Conservation (phyloP, 108 stramenopile species). For the Nitzschia inconspicua region DNA sequence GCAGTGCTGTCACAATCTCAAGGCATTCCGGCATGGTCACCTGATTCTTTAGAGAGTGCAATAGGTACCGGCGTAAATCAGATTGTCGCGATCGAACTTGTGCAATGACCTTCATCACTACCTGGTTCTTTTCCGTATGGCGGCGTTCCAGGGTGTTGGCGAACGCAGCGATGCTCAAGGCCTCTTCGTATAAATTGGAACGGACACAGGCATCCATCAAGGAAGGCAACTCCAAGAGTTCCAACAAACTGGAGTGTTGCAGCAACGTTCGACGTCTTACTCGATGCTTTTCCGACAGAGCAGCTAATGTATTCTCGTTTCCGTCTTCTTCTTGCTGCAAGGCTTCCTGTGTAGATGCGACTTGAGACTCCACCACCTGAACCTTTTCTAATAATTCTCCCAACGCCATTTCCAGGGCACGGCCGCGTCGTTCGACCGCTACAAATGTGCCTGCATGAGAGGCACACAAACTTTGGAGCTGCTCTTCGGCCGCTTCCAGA, state of each 20-base stretch:
- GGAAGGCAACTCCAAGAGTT: conserved; percentile 79
- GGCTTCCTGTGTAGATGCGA: conserved; percentile 47
- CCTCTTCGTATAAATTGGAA: conserved; percentile 81
- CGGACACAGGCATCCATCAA: conserved; percentile 88
- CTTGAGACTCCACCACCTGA: conserved; percentile 32
- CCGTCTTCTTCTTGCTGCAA: conserved; percentile 60
- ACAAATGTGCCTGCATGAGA: conserved; percentile 80
- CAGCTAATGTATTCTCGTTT: conserved; percentile 52
- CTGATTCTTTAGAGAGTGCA: conserved; percentile 63
- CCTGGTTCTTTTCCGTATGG: conserved; percentile 55
- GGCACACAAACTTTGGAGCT: conserved; percentile 69
- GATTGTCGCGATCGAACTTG: conserved; percentile 77
- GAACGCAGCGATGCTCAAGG: conserved; percentile 79
- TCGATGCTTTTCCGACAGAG: conserved; percentile 75
- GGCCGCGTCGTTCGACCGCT: conserved; percentile 75
- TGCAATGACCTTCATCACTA: conserved; percentile 66
- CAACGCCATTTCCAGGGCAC: conserved; percentile 51
- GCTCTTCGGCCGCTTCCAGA: conserved; percentile 69
- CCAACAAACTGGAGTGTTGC: conserved; percentile 81
- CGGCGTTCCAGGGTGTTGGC: conserved; percentile 83
- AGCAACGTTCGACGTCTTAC: conserved; percentile 75
- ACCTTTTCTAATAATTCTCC: conserved; percentile 45
- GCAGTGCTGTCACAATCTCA: conserved; percentile 79
- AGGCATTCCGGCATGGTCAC: conserved; percentile 90
- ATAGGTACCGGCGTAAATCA: conserved; percentile 72